Evolutionary conservation across 2,329 filamentous ascomycete genomes (phyloP).

Genomic region (Venturia asperata): DNA sequence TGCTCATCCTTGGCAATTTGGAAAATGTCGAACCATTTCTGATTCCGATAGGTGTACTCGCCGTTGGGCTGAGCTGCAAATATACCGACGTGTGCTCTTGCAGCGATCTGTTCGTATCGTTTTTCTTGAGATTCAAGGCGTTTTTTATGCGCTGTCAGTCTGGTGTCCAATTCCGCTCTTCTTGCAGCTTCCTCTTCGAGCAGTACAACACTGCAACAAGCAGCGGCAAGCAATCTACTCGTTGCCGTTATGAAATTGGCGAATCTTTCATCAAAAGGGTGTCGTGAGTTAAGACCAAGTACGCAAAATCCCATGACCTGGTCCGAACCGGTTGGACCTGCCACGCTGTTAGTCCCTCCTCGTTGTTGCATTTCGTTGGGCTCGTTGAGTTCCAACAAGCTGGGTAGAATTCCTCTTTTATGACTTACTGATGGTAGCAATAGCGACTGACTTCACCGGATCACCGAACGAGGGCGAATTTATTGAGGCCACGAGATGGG

Average conservation of each 20-base stretch:
- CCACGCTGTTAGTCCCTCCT: background rate
- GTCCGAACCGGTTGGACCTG: background rate
- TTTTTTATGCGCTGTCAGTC: background rate
- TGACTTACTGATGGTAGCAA: conserved; percentile 12
- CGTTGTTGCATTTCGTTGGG: background rate
- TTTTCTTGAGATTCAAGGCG: background rate
- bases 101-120: conserved; percentile 35
- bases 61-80: conserved; percentile 37
- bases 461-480: background rate
- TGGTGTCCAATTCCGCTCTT: background rate
- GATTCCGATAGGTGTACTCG: conserved; percentile 14
- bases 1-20: background rate
- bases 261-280: conserved; percentile 5
- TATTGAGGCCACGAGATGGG: background rate
- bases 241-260: background rate
- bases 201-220: conserved; percentile 1
- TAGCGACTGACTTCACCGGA: background rate
- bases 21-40: conserved; percentile 8
- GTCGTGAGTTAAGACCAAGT: conserved; percentile 7
- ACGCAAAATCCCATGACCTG: conserved; percentile 4
- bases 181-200: background rate
- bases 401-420: too few relatives aligned
- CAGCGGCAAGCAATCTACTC: background rate
- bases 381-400: too few relatives aligned
- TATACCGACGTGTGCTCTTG: conserved; percentile 53